Evolutionary conservation across 2,329 filamentous ascomycete species (phyloP).

Genomic region (Leptographium radiaticola): DNA sequence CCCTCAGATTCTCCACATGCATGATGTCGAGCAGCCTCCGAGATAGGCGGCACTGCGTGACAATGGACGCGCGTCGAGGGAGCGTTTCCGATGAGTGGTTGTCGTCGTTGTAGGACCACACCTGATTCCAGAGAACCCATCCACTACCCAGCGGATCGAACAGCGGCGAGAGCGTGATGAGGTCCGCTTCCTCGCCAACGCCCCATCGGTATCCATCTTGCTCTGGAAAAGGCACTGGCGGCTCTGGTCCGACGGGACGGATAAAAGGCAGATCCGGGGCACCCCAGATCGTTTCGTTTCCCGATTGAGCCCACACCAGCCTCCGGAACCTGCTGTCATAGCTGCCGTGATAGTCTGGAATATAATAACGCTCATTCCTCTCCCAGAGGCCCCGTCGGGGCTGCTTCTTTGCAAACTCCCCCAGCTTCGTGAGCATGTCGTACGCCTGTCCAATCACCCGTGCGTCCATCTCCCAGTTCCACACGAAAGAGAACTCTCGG

Average conservation of each 20-base stretch:
- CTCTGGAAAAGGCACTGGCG: slow-evolving; percentile 12
- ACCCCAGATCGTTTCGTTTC: slow-evolving; percentile 52
- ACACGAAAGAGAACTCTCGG: slow-evolving; percentile 68
- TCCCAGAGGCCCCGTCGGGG: slow-evolving; percentile 65
- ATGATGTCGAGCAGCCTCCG: slow-evolving; percentile 60
- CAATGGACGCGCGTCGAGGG: slow-evolving; percentile 63
- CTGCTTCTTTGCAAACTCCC: slow-evolving; percentile 50
- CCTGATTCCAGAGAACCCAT: slow-evolving; percentile 57
- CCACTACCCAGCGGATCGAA: slow-evolving; percentile 61
- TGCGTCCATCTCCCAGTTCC: slow-evolving; percentile 82
- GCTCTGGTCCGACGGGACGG: slow-evolving; percentile 41
- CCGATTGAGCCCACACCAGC: slow-evolving; percentile 42
- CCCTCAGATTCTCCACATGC: slow-evolving; percentile 62
- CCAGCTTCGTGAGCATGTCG: slow-evolving; percentile 57
- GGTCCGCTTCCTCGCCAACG: slow-evolving; percentile 19
- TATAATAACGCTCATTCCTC: slow-evolving; percentile 59
- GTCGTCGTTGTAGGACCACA: slow-evolving; percentile 50
- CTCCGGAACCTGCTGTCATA: slow-evolving; percentile 56
- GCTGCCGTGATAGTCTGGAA: slow-evolving; percentile 52
- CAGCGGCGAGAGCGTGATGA: slow-evolving; percentile 56
- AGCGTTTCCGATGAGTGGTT: slow-evolving; percentile 39
- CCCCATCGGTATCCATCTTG: slow-evolving; percentile 19
- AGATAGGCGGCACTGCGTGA: slow-evolving; percentile 63
- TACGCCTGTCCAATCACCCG: slow-evolving; percentile 72
- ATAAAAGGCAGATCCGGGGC: slow-evolving; percentile 44